Percentiles rank a stretch among this genome's conserved stretches.
Conservation (phyloP, 1,284 basidiomycete species). For the Rhodofomes roseus region DNA sequence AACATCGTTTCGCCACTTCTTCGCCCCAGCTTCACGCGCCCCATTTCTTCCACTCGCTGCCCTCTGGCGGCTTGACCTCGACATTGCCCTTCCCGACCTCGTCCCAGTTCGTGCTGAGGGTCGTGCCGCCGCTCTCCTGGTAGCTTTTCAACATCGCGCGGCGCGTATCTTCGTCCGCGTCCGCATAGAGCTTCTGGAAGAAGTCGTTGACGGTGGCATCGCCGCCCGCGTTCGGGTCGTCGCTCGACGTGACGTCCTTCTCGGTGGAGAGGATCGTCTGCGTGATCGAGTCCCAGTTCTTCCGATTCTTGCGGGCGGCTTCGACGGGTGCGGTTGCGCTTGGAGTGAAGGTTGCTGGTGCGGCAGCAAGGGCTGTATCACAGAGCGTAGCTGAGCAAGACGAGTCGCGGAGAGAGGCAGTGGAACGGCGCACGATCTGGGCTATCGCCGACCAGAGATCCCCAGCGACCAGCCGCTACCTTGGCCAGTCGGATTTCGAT, state of each 20-base stretch:
- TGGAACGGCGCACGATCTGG: conserved; percentile 59
- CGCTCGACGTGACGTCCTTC: conserved; percentile 56
- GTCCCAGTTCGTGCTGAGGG: conserved; percentile 91
- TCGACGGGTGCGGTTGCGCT: conserved; percentile 22
- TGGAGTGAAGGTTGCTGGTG: conserved; percentile 31
- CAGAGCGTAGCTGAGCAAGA: neutral
- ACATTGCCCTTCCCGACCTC: conserved; percentile 72
- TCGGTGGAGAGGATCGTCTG: conserved; percentile 59
- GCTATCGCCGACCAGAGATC: conserved; percentile 64
- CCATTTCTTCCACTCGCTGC: conserved; percentile 82
- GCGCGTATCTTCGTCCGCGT: conserved; percentile 85
- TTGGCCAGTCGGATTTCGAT: conserved; percentile 74
- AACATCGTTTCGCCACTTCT: neutral
- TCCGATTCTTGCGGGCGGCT: conserved; percentile 38
- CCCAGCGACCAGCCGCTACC: conserved; percentile 67
- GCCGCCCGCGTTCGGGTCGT: conserved; percentile 83
- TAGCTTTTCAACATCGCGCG: conserved; percentile 97
- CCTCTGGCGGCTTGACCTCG: conserved; percentile 76
- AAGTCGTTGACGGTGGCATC: conserved; percentile 74
- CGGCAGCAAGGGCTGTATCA: conserved; percentile 3
- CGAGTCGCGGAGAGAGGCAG: conserved; percentile 4
- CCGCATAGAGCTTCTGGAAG: conserved; percentile 82
- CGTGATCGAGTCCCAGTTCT: conserved; percentile 85
- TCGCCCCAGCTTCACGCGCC: conserved; percentile 12
- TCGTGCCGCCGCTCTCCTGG: conserved; percentile 87